Evolutionary conservation across 1,139 yeast species (phyloP), one percentile per base, ranked within the genome.

Genomic region (Lodderomyces margitis): DNA sequence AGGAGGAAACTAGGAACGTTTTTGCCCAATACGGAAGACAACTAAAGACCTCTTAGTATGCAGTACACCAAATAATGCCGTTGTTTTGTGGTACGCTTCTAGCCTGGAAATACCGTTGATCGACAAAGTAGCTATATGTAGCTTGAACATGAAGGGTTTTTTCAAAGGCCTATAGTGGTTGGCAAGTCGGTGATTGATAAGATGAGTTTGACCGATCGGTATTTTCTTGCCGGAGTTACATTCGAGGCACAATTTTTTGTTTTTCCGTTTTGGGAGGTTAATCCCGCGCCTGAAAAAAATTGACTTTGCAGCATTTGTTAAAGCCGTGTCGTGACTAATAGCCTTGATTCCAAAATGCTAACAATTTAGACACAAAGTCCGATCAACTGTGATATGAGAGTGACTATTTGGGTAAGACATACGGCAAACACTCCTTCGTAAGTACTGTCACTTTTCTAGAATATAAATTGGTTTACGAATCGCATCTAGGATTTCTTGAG

Each of bases 311-410:
- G 11, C 27, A 24, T 11, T 12, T 27, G 30, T 12, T 27, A 27
- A 27, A 27, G 30, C 30, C 30, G 30, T 27, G 30, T 27, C 28
- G 28, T 24, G 28, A 24, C 28, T 24, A 9, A n/a, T n/a, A n/a
- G n/a, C n/a, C n/a, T 11, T 24, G 10, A 8, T 11, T 11, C 30
- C 10, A n/a, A 4, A 27, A 8, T n/a, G 15, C 10, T 4, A n/a
- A 23, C n/a, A 23, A n/a, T 23, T 8, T n/a, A 9, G n/a, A 8
- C 25, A 4, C 11, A 23, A 23, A 23, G 9, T 10, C 25, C 25
- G 25, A 5, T 23, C 11, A n/a, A n/a, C n/a, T n/a, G n/a, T 23
- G 11, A n/a, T 10, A 9, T 23, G n/a, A 23, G 5, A n/a, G 11
- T 9, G 25, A 23, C 25, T 10, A 23, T 4, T 23, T 23, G 7